Conservation (phyloP, 768 basidiomycete species). For the Tephrocybe rancida region DNA sequence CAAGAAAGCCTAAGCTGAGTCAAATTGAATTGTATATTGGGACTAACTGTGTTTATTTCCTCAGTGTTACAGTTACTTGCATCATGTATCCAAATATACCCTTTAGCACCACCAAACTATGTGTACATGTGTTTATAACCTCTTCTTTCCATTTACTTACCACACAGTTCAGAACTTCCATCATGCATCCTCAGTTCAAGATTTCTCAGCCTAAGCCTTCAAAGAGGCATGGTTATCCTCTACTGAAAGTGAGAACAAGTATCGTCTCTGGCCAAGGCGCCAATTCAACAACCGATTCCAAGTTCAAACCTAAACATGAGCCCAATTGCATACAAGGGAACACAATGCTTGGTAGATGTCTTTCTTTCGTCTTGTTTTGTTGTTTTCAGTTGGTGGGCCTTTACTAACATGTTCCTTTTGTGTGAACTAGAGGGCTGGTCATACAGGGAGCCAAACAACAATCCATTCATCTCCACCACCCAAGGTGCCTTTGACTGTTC, state of each 20-base stretch:
- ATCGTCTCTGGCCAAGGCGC: conserved; percentile 4
- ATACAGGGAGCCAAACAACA: background rate
- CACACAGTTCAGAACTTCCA: too few species aligned
- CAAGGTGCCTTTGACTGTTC: background rate
- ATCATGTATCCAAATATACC: too few species aligned
- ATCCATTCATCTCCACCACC: background rate
- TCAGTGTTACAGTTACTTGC: too few species aligned
- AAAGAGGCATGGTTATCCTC: too few species aligned
- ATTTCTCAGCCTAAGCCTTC: too few species aligned
- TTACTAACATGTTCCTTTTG: background rate
- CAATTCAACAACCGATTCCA: background rate
- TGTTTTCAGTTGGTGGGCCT: background rate
- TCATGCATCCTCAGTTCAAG: too few species aligned
- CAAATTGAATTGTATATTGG: too few species aligned
- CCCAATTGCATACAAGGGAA: background rate
- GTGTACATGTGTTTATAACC: too few species aligned
- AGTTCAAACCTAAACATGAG: background rate
- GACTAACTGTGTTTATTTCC: too few species aligned
- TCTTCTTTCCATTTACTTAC: too few species aligned
- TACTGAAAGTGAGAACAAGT: conserved; percentile 17
- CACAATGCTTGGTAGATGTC: conserved; percentile 14
- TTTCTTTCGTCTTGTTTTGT: background rate
- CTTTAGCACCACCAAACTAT: too few species aligned
- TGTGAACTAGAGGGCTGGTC: background rate
- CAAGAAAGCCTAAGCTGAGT: too few species aligned